These are phyloP conservation scores for Myxozyma melibiosi DNA, from an alignment of 805 yeast genomes.

Conservation along the genomic window DNA sequence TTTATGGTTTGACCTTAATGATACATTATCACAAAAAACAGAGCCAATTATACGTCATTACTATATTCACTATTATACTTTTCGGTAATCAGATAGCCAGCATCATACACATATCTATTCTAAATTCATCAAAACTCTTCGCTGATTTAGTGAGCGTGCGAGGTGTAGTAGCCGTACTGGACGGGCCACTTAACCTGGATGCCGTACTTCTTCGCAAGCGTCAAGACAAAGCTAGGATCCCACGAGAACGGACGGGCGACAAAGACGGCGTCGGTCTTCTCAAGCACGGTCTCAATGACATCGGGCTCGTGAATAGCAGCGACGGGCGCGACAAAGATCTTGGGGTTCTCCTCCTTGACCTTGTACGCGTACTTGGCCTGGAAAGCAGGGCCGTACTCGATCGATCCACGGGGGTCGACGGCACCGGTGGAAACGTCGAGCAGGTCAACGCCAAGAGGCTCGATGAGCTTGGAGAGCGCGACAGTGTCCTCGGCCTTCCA, in stretches of 20 bases:
- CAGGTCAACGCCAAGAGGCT: conserved; percentile 49
- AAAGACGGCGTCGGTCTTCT: conserved; percentile 51
- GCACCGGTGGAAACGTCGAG: conserved; percentile 62
- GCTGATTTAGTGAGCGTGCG: neutral
- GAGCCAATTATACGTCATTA: neutral
- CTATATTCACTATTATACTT: neutral
- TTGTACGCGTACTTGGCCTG: conserved; percentile 48
- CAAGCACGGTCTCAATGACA: conserved; percentile 47
- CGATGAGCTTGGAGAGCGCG: conserved; percentile 28
- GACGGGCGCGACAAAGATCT: conserved; percentile 50
- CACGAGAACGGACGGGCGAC: conserved; percentile 52
- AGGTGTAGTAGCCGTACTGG: conserved; percentile 35
- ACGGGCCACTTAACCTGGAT: conserved; percentile 47
- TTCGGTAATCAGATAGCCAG: neutral
- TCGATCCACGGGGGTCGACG: conserved; percentile 41
- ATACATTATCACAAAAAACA: too few relatives aligned
- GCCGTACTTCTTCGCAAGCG: conserved; percentile 54
- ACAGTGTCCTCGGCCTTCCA: conserved; percentile 53
- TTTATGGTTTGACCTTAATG: too few relatives aligned
- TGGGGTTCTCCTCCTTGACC: conserved; percentile 51
- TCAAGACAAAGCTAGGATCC: conserved; percentile 54
- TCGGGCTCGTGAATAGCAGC: conserved; percentile 48
- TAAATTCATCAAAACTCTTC: neutral
- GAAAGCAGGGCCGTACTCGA: conserved; percentile 43
- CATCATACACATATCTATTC: neutral